A percentile compares a stretch with the other conserved stretches of the same genome.
Evolutionary conservation across 1,284 basidiomycete species (phyloP).

Genomic region (Malassezia restricta): DNA sequence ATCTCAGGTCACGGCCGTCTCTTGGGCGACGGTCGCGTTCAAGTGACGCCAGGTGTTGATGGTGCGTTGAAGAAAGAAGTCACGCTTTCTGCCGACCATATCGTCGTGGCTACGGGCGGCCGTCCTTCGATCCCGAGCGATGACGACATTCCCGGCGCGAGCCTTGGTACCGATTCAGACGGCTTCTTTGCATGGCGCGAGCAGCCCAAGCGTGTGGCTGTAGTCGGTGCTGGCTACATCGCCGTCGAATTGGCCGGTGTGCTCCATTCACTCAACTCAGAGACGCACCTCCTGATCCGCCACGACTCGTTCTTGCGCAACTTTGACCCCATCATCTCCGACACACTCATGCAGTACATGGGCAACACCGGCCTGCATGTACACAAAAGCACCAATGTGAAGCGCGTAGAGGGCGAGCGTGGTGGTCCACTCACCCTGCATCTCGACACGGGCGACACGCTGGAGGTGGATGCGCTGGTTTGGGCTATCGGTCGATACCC

Average conservation of each 20-base stretch:
- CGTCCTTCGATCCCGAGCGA: conserved; percentile 69
- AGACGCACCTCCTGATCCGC: conserved; percentile 84
- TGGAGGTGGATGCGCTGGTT: conserved; percentile 75
- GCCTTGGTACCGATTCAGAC: conserved; percentile 80
- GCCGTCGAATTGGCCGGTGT: conserved; percentile 60
- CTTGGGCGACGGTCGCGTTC: conserved; percentile 33
- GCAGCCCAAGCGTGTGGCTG: conserved; percentile 82
- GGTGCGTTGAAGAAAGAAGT: conserved; percentile 51
- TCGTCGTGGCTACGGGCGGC: conserved; percentile 68
- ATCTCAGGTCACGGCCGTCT: conserved; percentile 61
- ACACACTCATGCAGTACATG: conserved; percentile 86
- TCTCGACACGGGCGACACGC: conserved; percentile 54
- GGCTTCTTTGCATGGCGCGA: conserved; percentile 86
- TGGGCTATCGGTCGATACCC: conserved; percentile 90
- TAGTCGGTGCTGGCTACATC: conserved; percentile 94
- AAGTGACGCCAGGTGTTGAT: conserved; percentile 32
- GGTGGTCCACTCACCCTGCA: conserved; percentile 35
- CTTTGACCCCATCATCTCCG: conserved; percentile 78
- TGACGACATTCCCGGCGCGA: conserved; percentile 71
- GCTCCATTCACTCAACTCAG: conserved; percentile 48
- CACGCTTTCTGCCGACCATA: conserved; percentile 32
- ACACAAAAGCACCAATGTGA: conserved; percentile 66
- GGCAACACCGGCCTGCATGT: conserved; percentile 76
- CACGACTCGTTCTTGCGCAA: conserved; percentile 77
- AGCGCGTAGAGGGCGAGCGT: conserved; percentile 56